Base-by-base conservation (phyloP, 805 yeast species). In the Metschnikowia lunata region DNA sequence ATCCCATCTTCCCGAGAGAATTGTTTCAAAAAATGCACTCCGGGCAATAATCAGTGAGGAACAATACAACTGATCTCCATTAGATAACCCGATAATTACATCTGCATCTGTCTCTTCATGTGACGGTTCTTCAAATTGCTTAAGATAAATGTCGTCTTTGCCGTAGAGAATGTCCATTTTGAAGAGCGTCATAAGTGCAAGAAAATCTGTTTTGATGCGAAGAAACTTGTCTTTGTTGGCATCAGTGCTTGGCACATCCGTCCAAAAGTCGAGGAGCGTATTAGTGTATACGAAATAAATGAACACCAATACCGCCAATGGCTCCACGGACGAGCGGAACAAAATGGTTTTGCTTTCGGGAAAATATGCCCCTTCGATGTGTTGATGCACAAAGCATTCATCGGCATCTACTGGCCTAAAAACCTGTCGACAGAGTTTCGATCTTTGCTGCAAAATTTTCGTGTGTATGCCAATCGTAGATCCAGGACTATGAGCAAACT, bases 1-100 rank as follows among this genome's bases (percentile, higher is more conserved):
- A 1, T 45, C 53, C 95, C 93, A 87, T 38, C 79, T 58, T 0
- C 62, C 56, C 0, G 83, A 74, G 30, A 85, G 69, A 2, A 79
- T 50, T 0, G 82, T 71, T 43, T 78, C 82, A 58, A 89, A 87
- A 55, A 73, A 85, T 0, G 78, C 80, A 37, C 82, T 77, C 46
- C 95, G 64, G 0, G 76, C 60, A 4, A 64, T 57, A n/a, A 89
- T 55, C 5, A 88, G 62, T 9, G 70, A 66, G 2, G 82, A 73
- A 55, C 80, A 79, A 7, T 78, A 74, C 4, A 47, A 44, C 0
- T 74, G 30, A n/a, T 61, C 66, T 1, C 78, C 80, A 51, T 79
- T 82, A 1, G 62, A 49, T n/a, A 83, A 59, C 6, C 51, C 51
- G 2, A 87, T 61, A 0, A 54, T 52, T 2, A 78, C 72, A 55